phyloP scores from a whole-genome alignment of 2,329 filamentous ascomycete genomes.

The Claviceps sp. region DNA sequence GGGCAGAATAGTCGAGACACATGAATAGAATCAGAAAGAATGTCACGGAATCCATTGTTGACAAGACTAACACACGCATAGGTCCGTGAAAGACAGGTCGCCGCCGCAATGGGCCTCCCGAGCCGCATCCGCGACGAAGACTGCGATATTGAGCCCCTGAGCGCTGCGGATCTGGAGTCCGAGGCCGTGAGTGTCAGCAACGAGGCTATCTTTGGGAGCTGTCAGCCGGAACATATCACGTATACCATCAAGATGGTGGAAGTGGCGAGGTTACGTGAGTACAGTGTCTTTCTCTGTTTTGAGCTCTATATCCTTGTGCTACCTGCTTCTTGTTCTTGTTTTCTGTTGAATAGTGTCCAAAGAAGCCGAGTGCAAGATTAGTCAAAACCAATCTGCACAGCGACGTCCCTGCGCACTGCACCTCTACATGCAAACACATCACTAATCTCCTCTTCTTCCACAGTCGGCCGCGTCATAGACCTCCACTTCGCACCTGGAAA shows the following conservation, averaged over 20 bases:
- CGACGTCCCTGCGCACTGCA: too few species aligned
- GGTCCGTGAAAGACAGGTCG: conserved; percentile 24
- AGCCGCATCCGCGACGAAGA: conserved; percentile 25
- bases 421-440: too few species aligned
- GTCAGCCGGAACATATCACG: conserved; percentile 19
- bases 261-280: conserved; percentile 19
- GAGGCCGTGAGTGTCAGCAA: conserved; percentile 12
- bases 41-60: too few species aligned
- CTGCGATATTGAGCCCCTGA: conserved; percentile 24
- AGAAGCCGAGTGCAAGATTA: too few species aligned
- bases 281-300: not conserved
- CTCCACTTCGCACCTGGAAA: conserved; percentile 23
- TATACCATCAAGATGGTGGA: conserved; percentile 27
- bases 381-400: too few species aligned
- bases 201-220: conserved; percentile 16
- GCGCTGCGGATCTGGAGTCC: conserved; percentile 17
- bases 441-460: too few species aligned
- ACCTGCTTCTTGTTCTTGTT: too few species aligned
- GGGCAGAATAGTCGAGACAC: not conserved
- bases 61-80: conserved; percentile 4
- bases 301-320: not conserved
- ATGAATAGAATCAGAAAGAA: not conserved
- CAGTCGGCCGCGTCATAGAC: conserved; percentile 23
- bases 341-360: too few species aligned
- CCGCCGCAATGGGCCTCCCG: conserved; percentile 22